These are phyloP conservation scores for Fusarium cyanostomum DNA, from an alignment of 2,329 filamentous ascomycete species.

Conservation along the genomic window DNA sequence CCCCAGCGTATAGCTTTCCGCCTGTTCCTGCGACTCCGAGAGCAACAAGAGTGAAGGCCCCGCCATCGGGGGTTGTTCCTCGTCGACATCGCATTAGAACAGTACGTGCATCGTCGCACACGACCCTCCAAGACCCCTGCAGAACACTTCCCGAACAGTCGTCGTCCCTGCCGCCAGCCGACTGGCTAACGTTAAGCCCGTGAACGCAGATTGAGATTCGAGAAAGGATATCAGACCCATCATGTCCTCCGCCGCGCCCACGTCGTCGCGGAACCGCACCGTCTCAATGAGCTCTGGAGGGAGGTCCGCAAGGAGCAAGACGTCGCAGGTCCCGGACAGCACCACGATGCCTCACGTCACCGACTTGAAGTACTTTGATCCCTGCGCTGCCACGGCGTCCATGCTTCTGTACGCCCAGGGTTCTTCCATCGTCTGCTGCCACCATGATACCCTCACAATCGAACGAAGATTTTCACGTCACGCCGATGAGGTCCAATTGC, in stretches of 20 bases:
- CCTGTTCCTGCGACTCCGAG: conserved; percentile 41
- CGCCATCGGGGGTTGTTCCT: conserved; percentile 44
- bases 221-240: conserved; percentile 52
- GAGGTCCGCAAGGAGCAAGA: conserved; percentile 59
- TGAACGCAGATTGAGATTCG: conserved; percentile 37
- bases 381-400: conserved; percentile 89
- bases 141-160: conserved; percentile 31
- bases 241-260: conserved; percentile 66
- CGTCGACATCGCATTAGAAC: conserved; percentile 48
- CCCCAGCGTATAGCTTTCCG: conserved; percentile 48
- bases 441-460: conserved; percentile 91
- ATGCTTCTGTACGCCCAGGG: conserved; percentile 91
- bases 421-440: conserved; percentile 82
- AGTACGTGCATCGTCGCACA: conserved; percentile 55
- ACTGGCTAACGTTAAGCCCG: conserved; percentile 31
- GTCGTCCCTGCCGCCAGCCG: conserved; percentile 36
- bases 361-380: conserved; percentile 73
- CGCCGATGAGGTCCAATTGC: conserved; percentile 81
- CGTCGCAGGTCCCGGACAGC: conserved; percentile 59
- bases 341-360: conserved; percentile 59
- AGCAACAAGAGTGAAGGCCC: conserved; percentile 36
- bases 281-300: conserved; percentile 67
- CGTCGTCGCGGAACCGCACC: conserved; percentile 67
- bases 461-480: conserved; percentile 88
- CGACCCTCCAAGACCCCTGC: conserved; percentile 39